Percentiles rank a stretch among this genome's conserved stretches.
These are phyloP conservation scores for Penicillium longicatenatum DNA, from an alignment of 495 filamentous ascomycete genomes.

Conservation along the genomic window DNA sequence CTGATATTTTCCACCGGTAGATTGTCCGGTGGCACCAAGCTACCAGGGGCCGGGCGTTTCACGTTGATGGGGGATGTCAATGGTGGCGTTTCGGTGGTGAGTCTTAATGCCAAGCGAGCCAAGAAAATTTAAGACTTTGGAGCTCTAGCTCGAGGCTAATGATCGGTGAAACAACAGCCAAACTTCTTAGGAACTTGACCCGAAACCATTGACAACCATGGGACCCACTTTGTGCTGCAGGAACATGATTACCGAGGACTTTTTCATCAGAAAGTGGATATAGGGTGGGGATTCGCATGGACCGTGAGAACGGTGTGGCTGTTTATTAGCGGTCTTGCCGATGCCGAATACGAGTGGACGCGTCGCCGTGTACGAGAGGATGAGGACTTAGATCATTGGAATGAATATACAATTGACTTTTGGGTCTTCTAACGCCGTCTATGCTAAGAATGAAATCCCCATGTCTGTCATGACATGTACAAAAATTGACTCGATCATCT, in stretches of 20 bases:
- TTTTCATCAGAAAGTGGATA: neutral
- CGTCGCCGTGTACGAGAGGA: neutral
- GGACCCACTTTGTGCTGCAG: neutral
- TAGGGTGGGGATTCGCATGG: neutral
- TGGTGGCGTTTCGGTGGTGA: neutral
- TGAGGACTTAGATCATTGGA: too few relatives aligned
- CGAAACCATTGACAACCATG: neutral
- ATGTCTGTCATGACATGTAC: constrained; percentile 23
- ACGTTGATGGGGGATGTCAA: neutral
- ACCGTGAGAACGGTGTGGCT: neutral
- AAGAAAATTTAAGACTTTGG: neutral
- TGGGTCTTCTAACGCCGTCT: constrained; percentile 31
- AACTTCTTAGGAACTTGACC: neutral
- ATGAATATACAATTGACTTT: constrained; percentile 26
- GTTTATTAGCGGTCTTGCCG: neutral
- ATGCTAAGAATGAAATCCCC: constrained; percentile 23
- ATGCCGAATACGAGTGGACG: neutral
- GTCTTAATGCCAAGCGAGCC: neutral
- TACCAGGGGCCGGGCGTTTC: neutral
- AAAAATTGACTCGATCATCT: constrained; percentile 34
- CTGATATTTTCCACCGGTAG: neutral
- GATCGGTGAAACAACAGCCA: neutral
- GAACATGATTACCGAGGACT: neutral
- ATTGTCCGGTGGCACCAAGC: neutral
- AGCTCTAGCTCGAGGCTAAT: neutral